Evolutionary conservation across 139 green algal species (phyloP).

Genomic region (Chlorella sorokiniana): DNA sequence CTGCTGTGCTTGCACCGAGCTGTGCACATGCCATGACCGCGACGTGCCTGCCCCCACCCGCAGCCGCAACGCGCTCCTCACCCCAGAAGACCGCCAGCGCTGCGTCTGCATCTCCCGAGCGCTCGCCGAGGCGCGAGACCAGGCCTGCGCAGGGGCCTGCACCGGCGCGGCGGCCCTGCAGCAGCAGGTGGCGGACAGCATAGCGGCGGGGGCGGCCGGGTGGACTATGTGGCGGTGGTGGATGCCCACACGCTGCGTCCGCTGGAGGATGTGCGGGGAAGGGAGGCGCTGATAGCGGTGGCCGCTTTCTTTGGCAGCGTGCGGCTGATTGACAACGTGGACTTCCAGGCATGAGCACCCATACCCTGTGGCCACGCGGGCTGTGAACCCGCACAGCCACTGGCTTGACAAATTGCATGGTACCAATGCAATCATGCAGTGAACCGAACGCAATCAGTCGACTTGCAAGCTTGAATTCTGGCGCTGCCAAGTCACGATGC

Average conservation of each 20-base stretch:
- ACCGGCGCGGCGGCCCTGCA: slow-evolving; percentile 33
- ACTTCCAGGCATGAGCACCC: slow-evolving; percentile 41
- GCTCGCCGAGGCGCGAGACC: slow-evolving; percentile 45
- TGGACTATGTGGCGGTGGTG: slow-evolving; percentile 90
- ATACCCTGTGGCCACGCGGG: background rate
- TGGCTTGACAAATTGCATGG: too few species aligned
- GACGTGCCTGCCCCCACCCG: slow-evolving; percentile 71
- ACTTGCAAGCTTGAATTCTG: background rate
- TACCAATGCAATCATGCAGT: too few species aligned
- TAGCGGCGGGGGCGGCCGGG: slow-evolving; percentile 48
- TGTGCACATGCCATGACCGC: too few species aligned
- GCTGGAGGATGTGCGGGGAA: slow-evolving; percentile 33
- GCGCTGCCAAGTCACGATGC: background rate
- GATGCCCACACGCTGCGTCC: slow-evolving; percentile 69
- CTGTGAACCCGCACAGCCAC: too few species aligned
- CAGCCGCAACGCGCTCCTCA: slow-evolving; percentile 90
- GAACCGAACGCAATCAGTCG: too few species aligned
- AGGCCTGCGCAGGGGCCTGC: background rate
- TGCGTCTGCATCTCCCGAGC: slow-evolving; percentile 64
- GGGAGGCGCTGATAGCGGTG: slow-evolving; percentile 72
- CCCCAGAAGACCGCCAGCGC: slow-evolving; percentile 56
- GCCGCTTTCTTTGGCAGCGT: slow-evolving; percentile 87
- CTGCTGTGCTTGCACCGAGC: too few species aligned
- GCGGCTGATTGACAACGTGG: slow-evolving; percentile 94
- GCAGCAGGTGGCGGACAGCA: slow-evolving; percentile 45